Base-by-base conservation (phyloP, 257 asterid species). In the Solanum microdontum region DNA sequence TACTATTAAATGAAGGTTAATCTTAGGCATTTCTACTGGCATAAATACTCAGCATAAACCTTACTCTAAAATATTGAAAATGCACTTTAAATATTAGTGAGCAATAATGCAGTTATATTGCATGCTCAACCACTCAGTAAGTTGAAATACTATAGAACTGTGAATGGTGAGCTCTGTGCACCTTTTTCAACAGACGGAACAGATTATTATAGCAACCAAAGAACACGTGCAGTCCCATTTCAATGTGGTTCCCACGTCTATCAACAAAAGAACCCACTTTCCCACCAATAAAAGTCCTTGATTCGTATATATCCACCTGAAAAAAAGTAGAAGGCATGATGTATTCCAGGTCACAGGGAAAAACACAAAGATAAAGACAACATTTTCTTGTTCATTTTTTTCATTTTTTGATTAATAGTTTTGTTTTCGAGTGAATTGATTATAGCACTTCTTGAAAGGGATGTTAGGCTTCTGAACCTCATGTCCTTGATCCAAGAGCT, bases 221-320 rank as follows among this genome's bases (percentile, higher is more conserved):
- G 94, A 97, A 97, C 89, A 96, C 99, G 84, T 97, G 99, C 87
- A 97, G 91, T 21, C 99, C 99, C 99, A 97, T 97, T 88, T 97
- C 99, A 87, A 97, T 90, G 91, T 97, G 99, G 87, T 97, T 96
- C 75, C 99, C 99, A 73, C 89, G 89, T 90, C 82, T 95, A 92
- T 96, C 99, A 87, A 97, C 99, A 92, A 93, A 97, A 40, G 99
- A 97, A 80, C 99, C 99, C 93, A 97, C 99, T 96, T 97, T 97
- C 55, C 99, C 99, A 85, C 99, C 99, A 84, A 97, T 94, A 89
- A 97, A 95, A 76, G 94, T 58, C 93, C 97, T 94, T 1, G 96
- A 92, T 88, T 97, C 99, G 76, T 97, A 97, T 89, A 97, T 96
- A 90, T 97, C 99, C 92, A 97, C 99, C 99, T 97, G 98, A 91